Conservation (phyloP, 441 rosid genomes). For the Populus hybrid region DNA sequence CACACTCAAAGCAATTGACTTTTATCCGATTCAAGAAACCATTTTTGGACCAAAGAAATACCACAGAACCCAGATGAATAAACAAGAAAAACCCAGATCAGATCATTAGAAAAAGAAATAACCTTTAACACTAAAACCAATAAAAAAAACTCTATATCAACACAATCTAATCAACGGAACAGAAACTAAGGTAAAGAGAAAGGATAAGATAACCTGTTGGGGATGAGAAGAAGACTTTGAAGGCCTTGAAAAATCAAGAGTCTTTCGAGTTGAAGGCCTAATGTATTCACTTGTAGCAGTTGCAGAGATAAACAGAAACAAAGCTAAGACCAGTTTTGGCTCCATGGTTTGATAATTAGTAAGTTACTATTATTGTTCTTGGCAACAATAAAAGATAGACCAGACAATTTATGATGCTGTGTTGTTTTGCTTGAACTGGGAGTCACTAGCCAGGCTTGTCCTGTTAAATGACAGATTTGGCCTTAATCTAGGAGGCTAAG, state of each 20-base stretch:
- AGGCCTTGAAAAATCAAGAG: conserved; percentile 61
- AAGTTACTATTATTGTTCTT: not conserved
- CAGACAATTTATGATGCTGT: not conserved
- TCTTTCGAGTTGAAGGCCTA: conserved; percentile 74
- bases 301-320: conserved; percentile 29
- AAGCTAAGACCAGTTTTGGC: conserved; percentile 17
- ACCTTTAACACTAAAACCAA: not conserved
- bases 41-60: not conserved
- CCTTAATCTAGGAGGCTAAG: not conserved
- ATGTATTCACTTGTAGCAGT: conserved; percentile 50
- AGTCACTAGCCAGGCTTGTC: not conserved
- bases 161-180: not conserved
- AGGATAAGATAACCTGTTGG: conserved; percentile 51
- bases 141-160: not conserved
- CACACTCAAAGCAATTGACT: not conserved
- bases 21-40: not conserved
- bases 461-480: not conserved
- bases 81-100: conserved; percentile 22
- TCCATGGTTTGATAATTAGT: conserved; percentile 18
- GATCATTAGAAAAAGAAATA: conserved; percentile 14
- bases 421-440: not conserved
- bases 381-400: not conserved
- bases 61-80: not conserved
- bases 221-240: conserved; percentile 51
- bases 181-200: not conserved